Evolutionary conservation across 345 rosid species (phyloP), one percentile per base, ranked within the genome.

Genomic region (Erodium maritimum): DNA sequence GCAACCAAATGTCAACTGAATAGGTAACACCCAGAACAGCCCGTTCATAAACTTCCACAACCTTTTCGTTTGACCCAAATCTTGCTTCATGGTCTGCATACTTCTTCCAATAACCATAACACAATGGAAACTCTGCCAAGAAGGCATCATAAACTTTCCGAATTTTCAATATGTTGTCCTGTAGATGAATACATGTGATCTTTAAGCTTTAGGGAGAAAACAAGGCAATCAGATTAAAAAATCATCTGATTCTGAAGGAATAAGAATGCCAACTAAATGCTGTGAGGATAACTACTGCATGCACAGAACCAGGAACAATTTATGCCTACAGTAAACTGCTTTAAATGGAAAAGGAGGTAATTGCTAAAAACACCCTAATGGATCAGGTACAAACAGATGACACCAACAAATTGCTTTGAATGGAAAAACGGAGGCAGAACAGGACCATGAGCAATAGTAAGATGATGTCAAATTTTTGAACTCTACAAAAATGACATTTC

Each of bases 31-130:
- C 96, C 55, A 69, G 81, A 67, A 90, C 93, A 52, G 97, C 99
- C 61, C 86, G 79, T 74, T 94, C 99, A 65, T 87, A 94, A 69
- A 94, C 97, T 79, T 87, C 97, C 72, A 87, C 83, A 58, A 88
- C 95, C 67, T 87, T 94, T 81, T 94, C 97, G 84, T 84, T 79
- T 50, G 86, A 86, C 52, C 95, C 91, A 61, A 80, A 74, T 5
- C 87, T 82, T 25, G 91, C 91, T 73, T 94, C 99, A 61, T 90
- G 96, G 78, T 94, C 96, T 11, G 96, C 96, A 67, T 87, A 94
- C 79, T 89, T 93, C 79, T 93, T 89, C 99, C 99, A 93, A 61
- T 89, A 93, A 66, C 99, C 99, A 83, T 87, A 94, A 69, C 99
- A 94, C 68, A 90, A 62, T 42, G 96, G 99, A 54, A 87, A 94